Conservation (phyloP, 305 asterid species). For the Fraxinus paxiana region DNA sequence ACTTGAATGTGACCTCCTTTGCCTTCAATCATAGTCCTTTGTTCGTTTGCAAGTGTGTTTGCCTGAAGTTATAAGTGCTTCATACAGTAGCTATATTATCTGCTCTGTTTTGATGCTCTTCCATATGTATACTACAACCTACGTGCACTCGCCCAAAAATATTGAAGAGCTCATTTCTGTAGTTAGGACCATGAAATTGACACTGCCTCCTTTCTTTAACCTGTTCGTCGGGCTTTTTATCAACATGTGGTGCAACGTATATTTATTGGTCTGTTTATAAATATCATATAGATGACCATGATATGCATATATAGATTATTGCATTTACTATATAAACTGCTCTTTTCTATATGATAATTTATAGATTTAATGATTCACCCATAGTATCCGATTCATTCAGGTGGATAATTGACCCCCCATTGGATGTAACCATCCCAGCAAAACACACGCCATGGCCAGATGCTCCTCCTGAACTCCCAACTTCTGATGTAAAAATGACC, state of each 20-base stretch:
- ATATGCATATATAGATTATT: not conserved
- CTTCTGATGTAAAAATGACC: conserved; percentile 40
- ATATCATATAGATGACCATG: not conserved
- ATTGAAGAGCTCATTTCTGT: not conserved
- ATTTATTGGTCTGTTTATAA: not conserved
- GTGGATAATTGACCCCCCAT: conserved; percentile 86
- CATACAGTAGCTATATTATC: not conserved
- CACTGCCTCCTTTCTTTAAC: not conserved
- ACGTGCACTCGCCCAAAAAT: not conserved
- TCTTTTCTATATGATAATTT: not conserved
- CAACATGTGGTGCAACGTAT: too few species aligned
- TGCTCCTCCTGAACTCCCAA: conserved; percentile 77
- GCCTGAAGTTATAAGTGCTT: not conserved
- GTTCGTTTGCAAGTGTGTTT: not conserved
- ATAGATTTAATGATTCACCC: not conserved
- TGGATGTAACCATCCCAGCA: conserved; percentile 82
- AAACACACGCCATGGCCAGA: conserved; percentile 98
- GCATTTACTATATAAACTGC: not conserved
- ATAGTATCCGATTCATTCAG: conserved; percentile 33
- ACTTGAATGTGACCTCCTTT: not conserved
- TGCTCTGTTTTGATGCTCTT: not conserved
- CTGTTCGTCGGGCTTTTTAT: not conserved
- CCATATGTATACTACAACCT: not conserved
- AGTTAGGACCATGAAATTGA: not conserved
- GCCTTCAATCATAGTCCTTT: not conserved